phyloP scores from a whole-genome alignment of 176 grass and related monocot species.

The Dendrocalamus sinicus region DNA sequence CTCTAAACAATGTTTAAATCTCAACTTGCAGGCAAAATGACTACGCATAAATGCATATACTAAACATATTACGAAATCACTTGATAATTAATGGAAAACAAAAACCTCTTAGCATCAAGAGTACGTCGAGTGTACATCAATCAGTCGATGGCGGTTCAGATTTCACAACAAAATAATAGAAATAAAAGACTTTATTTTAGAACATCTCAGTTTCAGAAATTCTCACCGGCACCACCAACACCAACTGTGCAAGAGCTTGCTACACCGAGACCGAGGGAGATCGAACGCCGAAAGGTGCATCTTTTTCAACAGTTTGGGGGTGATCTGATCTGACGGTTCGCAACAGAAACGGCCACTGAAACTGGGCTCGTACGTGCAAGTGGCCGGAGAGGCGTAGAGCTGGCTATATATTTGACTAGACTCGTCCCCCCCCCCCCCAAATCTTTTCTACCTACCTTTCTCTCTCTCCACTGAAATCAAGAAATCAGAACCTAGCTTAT shows the following conservation, averaged over 20 bases:
- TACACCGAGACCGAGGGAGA: neutral
- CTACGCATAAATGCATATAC: neutral
- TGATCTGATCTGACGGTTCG: neutral
- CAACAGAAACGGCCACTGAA: neutral
- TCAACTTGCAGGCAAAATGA: neutral
- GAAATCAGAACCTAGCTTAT: neutral
- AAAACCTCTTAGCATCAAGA: neutral
- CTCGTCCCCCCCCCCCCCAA: neutral
- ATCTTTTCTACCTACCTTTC: neutral
- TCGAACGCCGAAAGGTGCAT: neutral
- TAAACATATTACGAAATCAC: neutral
- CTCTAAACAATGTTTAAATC: neutral
- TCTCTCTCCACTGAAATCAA: constrained; percentile 20
- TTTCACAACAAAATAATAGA: neutral
- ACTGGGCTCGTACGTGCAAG: neutral
- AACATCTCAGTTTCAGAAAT: neutral
- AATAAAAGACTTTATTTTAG: neutral
- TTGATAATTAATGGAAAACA: neutral
- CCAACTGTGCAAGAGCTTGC: neutral
- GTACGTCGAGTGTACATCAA: neutral
- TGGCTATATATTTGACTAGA: neutral
- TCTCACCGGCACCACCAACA: neutral
- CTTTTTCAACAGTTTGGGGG: neutral
- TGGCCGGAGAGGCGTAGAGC: neutral
- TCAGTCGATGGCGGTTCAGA: neutral